These are phyloP conservation scores for Ustilago nuda DNA, from an alignment of 1,284 basidiomycete species.

Conservation along the genomic window DNA sequence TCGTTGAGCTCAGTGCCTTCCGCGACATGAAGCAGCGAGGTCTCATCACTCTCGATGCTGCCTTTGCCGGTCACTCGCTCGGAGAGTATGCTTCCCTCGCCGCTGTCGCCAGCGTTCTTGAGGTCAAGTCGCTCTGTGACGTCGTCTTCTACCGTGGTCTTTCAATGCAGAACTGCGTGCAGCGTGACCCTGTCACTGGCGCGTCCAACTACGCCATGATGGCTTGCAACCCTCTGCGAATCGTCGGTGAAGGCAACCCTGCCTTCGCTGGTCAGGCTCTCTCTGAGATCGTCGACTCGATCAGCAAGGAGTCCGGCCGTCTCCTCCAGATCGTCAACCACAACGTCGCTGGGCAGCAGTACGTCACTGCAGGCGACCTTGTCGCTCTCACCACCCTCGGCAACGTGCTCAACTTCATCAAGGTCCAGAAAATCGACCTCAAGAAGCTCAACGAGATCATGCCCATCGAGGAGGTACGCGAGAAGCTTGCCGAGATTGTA, in stretches of 20 bases:
- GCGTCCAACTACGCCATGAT: slow-evolving; percentile 88
- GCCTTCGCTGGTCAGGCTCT: slow-evolving; percentile 85
- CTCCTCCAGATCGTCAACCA: slow-evolving; percentile 88
- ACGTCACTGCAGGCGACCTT: slow-evolving; percentile 93
- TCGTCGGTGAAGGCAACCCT: slow-evolving; percentile 72
- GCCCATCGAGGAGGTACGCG: slow-evolving; percentile 87
- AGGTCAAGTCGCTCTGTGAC: slow-evolving; percentile 94
- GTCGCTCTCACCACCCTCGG: slow-evolving; percentile 91
- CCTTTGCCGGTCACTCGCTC: slow-evolving; percentile 96
- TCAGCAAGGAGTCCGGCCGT: slow-evolving; percentile 75
- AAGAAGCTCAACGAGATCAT: slow-evolving; percentile 86
- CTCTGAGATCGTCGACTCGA: slow-evolving; percentile 87
- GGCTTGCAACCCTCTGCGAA: slow-evolving; percentile 94
- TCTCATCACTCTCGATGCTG: slow-evolving; percentile 87
- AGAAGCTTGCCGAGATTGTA: slow-evolving; percentile 91
- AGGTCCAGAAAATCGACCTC: slow-evolving; percentile 96
- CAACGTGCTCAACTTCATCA: slow-evolving; percentile 95
- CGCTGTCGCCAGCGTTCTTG: slow-evolving; percentile 93
- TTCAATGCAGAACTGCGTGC: slow-evolving; percentile 77
- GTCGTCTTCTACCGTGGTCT: slow-evolving; percentile 99
- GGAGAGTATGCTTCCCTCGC: slow-evolving; percentile 98
- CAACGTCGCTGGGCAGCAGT: slow-evolving; percentile 84
- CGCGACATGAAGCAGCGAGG: slow-evolving; percentile 98
- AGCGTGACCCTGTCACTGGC: slow-evolving; percentile 53
- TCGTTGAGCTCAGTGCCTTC: slow-evolving; percentile 96